Conservation (phyloP, 192 early-diverging fungal genomes). For the Rhizoclosmatium globosum region DNA sequence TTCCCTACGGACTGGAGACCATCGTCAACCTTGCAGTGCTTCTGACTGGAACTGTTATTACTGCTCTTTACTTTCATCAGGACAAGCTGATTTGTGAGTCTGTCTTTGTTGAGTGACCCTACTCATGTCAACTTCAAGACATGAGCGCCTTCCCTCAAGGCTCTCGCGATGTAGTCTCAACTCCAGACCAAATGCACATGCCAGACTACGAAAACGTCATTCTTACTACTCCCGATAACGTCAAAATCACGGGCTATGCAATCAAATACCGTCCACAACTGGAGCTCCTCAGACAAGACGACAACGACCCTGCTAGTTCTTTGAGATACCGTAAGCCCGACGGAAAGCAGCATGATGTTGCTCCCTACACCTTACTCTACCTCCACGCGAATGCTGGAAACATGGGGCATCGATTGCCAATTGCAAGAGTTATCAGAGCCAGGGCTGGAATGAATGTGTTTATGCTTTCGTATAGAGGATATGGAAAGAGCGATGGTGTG, state of each 20-base stretch:
- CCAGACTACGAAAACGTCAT: constrained; percentile 69
- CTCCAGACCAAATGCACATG: constrained; percentile 52
- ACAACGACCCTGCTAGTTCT: neutral
- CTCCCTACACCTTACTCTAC: constrained; percentile 75
- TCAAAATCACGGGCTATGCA: constrained; percentile 44
- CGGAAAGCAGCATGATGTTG: constrained; percentile 8
- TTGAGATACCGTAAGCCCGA: neutral
- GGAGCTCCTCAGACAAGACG: neutral
- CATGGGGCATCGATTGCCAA: constrained; percentile 96
- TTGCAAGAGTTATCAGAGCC: constrained; percentile 76
- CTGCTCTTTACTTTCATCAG: constrained; percentile 42
- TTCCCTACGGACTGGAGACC: constrained; percentile 27
- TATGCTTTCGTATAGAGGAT: constrained; percentile 98
- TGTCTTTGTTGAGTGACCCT: neutral
- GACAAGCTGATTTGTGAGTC: constrained; percentile 48
- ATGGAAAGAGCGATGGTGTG: constrained; percentile 87
- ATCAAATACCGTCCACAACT: neutral
- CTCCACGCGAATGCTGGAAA: constrained; percentile 99
- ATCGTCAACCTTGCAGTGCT: neutral
- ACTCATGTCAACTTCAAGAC: constrained; percentile 28
- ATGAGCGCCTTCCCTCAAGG: constrained; percentile 44
- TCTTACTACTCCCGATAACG: constrained; percentile 1
- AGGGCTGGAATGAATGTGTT: constrained; percentile 82
- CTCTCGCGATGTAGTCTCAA: constrained; percentile 54
- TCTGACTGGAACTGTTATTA: constrained; percentile 23